Evolutionary conservation across 768 basidiomycete species (phyloP).

Genomic region (Leccinellum rugosiceps): DNA sequence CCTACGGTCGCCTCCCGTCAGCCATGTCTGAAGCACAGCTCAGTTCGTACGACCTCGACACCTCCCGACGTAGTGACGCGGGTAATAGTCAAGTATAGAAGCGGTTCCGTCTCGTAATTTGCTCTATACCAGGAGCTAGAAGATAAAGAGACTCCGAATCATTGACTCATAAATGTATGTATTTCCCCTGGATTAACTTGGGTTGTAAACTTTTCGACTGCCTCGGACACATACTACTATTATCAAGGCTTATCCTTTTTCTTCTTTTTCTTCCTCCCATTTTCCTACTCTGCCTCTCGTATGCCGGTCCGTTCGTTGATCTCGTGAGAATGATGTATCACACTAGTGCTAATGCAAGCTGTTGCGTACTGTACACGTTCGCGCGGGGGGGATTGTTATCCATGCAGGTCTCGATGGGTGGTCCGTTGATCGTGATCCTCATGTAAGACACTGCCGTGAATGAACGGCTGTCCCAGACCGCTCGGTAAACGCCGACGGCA

Average conservation of each 20-base stretch:
- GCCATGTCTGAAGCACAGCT: slow-evolving; percentile 51
- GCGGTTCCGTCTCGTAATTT: background rate
- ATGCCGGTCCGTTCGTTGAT: slow-evolving; percentile 6
- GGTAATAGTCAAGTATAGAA: slow-evolving; percentile 9
- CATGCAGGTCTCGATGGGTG: slow-evolving; percentile 3
- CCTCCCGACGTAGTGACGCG: slow-evolving; percentile 16
- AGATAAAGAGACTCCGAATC: background rate
- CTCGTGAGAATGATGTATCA: slow-evolving; percentile 3
- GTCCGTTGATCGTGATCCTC: slow-evolving; percentile 14
- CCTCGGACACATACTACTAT: background rate
- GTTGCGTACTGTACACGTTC: slow-evolving; percentile 10
- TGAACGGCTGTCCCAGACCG: background rate
- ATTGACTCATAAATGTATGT: slow-evolving; percentile 17
- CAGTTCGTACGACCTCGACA: slow-evolving; percentile 12
- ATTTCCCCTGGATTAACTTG: slow-evolving; percentile 12
- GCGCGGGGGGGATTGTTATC: background rate
- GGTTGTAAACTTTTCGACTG: slow-evolving; percentile 21
- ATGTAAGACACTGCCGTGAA: slow-evolving; percentile 11
- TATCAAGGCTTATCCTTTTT: background rate
- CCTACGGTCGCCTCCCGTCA: slow-evolving; percentile 17
- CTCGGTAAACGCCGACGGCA: slow-evolving; percentile 20
- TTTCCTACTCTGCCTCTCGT: slow-evolving; percentile 1
- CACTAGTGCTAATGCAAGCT: background rate
- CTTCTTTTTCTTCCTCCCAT: background rate
- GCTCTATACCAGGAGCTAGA: background rate